Conservation (phyloP, 495 filamentous ascomycete species). For the Haplographium delicatum region DNA sequence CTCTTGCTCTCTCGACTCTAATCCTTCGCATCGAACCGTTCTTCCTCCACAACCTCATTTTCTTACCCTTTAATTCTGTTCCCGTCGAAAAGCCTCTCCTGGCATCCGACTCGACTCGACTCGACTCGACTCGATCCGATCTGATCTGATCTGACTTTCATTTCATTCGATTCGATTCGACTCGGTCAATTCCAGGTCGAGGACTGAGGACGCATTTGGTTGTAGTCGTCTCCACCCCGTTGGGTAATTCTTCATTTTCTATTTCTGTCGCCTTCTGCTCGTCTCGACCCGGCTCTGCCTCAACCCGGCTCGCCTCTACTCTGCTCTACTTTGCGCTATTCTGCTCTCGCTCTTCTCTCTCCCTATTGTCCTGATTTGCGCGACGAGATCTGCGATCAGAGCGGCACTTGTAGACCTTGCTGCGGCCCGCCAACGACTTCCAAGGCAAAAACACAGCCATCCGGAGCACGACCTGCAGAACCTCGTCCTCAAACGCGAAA, state of each 20-base stretch:
- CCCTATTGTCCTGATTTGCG: too few relatives aligned
- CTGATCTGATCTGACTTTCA: too few relatives aligned
- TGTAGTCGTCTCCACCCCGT: conserved; percentile 17
- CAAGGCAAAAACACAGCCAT: background rate
- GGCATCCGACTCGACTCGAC: too few relatives aligned
- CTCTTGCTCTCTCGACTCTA: background rate
- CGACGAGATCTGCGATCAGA: too few relatives aligned
- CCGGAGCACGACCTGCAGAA: conserved; percentile 12
- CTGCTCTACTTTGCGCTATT: too few relatives aligned
- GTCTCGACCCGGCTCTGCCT: background rate
- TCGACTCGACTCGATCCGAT: too few relatives aligned
- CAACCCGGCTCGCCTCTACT: too few relatives aligned
- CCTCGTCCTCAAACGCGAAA: conserved; percentile 16
- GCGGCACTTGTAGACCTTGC: too few relatives aligned
- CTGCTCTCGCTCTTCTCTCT: too few relatives aligned
- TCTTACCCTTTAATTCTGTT: background rate
- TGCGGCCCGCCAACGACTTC: background rate
- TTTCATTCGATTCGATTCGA: too few relatives aligned
- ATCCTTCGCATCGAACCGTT: background rate
- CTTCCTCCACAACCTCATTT: conserved; percentile 5
- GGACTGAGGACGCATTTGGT: conserved; percentile 28
- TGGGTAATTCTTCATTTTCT: conserved; percentile 2
- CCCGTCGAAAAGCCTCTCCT: too few relatives aligned
- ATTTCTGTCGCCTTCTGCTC: background rate
- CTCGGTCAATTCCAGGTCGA: conserved; percentile 6